Conservation (phyloP, 148 eudicot species). For the Talinum fruticosum region DNA sequence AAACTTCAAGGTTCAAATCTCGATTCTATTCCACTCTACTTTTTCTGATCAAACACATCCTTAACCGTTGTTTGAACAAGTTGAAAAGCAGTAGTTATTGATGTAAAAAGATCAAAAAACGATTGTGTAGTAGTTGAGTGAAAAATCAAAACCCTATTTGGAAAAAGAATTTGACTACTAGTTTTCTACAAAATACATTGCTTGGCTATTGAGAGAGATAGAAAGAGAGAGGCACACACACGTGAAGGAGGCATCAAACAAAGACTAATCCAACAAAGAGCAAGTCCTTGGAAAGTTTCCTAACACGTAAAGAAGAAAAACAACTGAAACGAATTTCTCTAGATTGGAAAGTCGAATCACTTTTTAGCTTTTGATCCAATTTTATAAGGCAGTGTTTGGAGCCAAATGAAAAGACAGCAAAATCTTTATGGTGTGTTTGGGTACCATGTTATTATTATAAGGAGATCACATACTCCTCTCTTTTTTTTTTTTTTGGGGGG, state of each 20-base stretch:
- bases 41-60: too few relatives aligned
- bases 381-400: not conserved
- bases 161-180: not conserved
- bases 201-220: not conserved
- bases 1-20: too few relatives aligned
- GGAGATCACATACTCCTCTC: too few relatives aligned
- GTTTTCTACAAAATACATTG: not conserved
- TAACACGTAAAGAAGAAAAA: conserved; percentile 3
- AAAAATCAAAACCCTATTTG: not conserved
- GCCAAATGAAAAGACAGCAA: conserved; percentile 11
- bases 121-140: not conserved
- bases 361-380: not conserved
- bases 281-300: conserved; percentile 23
- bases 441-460: not conserved
- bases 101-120: too few relatives aligned
- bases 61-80: too few relatives aligned
- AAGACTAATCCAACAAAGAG: conserved; percentile 19
- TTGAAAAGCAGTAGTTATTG: too few relatives aligned
- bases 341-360: conserved; percentile 11
- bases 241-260: conserved; percentile 14
- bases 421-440: not conserved
- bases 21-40: too few relatives aligned
- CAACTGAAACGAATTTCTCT: conserved; percentile 17
- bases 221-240: conserved; percentile 14
- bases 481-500: not conserved